Evolutionary conservation across 306 rosid species (phyloP).

Genomic region (Glycine tomentella): DNA sequence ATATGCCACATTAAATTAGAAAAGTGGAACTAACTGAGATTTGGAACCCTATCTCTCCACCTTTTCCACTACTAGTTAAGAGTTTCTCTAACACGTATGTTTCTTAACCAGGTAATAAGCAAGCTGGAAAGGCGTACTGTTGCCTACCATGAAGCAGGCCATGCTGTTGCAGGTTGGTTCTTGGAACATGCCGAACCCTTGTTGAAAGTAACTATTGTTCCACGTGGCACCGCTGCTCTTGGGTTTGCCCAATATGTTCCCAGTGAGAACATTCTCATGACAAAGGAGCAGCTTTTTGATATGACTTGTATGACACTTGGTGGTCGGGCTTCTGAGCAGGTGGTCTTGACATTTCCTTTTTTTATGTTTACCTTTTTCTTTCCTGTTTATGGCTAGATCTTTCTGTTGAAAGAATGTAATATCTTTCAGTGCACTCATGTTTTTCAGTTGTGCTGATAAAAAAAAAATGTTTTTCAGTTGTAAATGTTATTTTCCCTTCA

Average conservation of each 20-base stretch:
- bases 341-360: slow-evolving; percentile 38
- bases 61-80: slow-evolving; percentile 8
- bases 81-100: slow-evolving; percentile 26
- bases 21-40: not conserved
- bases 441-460: not conserved
- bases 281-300: slow-evolving; percentile 96
- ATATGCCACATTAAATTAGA: not conserved
- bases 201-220: slow-evolving; percentile 92
- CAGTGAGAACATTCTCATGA: slow-evolving; percentile 89
- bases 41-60: not conserved
- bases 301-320: slow-evolving; percentile 97
- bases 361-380: no score
- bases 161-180: slow-evolving; percentile 97
- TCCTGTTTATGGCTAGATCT: not conserved
- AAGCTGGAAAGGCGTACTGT: slow-evolving; percentile 92
- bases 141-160: slow-evolving; percentile 97
- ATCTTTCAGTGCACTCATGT: slow-evolving; percentile 2
- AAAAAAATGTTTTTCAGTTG: not conserved
- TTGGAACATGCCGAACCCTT: slow-evolving; percentile 90
- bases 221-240: slow-evolving; percentile 96
- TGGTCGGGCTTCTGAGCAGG: slow-evolving; percentile 99
- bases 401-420: slow-evolving; percentile 18
- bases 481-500: not conserved
- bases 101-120: slow-evolving; percentile 80
- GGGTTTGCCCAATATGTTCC: slow-evolving; percentile 98